Conservation (phyloP, 2,329 filamentous ascomycete species). For the Diaporthe australafricana region DNA sequence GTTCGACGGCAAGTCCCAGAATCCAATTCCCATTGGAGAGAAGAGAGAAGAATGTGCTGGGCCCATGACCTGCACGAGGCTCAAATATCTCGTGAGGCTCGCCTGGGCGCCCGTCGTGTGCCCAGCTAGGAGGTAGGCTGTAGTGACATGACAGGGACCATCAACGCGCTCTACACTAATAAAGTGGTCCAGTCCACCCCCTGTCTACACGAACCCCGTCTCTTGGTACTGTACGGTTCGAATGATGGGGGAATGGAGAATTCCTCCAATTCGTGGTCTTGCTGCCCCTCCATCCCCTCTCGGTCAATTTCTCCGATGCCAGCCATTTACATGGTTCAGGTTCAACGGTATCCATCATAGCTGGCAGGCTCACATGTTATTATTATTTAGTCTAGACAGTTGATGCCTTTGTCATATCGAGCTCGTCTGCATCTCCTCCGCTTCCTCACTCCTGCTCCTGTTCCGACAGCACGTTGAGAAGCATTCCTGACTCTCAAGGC, state of each 20-base stretch:
- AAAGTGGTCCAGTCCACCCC: neutral
- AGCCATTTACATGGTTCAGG: neutral
- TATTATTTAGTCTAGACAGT: constrained; percentile 28
- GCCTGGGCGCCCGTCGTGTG: neutral
- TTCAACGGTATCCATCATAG: neutral
- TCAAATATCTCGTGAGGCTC: constrained; percentile 13
- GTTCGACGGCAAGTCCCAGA: constrained; percentile 5
- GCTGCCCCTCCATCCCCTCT: constrained; percentile 28
- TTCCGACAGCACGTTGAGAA: neutral
- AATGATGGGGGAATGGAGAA: constrained; percentile 25
- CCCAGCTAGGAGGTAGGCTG: neutral
- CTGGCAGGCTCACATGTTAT: constrained; percentile 12
- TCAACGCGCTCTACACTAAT: neutral
- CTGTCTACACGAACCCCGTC: constrained; percentile 12
- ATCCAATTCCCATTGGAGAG: neutral
- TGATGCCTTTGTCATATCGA: neutral
- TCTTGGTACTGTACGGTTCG: constrained; percentile 20
- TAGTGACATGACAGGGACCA: constrained; percentile 8
- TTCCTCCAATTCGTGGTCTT: constrained; percentile 21
- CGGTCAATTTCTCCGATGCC: constrained; percentile 36
- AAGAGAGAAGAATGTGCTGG: neutral
- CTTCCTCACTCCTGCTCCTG: neutral
- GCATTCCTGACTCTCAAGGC: neutral
- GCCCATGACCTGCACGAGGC: constrained; percentile 4
- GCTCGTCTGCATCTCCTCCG: neutral